Percentiles rank a stretch among this genome's conserved stretches.
phyloP scores from a whole-genome alignment of 331 rosid genomes.

The Stylosanthes scabra region DNA sequence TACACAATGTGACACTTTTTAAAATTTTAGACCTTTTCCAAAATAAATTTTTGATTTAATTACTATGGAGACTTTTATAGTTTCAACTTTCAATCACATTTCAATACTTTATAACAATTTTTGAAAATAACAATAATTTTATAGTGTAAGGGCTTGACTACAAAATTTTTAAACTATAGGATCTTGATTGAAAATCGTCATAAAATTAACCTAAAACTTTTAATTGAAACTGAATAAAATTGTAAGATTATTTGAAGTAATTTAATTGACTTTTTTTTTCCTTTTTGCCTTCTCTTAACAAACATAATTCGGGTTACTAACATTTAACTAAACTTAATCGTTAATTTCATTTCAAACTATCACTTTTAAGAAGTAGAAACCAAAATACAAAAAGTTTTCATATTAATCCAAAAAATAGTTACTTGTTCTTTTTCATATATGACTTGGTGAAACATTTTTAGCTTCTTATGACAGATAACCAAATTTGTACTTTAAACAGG shows the following conservation, averaged over 20 bases:
- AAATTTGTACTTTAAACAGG: slow-evolving; percentile 46
- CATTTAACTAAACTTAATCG: slow-evolving; percentile 4
- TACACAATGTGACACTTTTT: background rate
- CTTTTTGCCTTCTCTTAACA: background rate
- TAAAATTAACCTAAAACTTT: too few relatives aligned
- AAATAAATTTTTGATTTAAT: too few relatives aligned
- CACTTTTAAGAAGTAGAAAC: background rate
- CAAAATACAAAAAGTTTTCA: background rate
- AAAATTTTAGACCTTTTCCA: too few relatives aligned
- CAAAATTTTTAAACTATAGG: too few relatives aligned
- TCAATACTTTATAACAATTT: too few relatives aligned
- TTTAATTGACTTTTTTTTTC: background rate
- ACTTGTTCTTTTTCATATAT: background rate
- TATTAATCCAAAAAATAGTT: background rate
- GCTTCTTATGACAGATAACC: slow-evolving; percentile 11
- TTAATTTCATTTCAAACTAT: background rate
- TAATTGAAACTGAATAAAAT: too few relatives aligned
- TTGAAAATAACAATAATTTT: too few relatives aligned
- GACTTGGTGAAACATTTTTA: slow-evolving; percentile 13
- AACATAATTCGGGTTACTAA: background rate
- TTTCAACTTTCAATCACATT: too few relatives aligned
- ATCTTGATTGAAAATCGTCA: too few relatives aligned
- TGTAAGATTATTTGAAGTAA: too few relatives aligned
- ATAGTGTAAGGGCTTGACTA: too few relatives aligned
- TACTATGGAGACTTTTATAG: too few relatives aligned